Evolutionary conservation across 371 early-diverging fungal genomes (phyloP).

Genomic region (Quaeritorhiza haematococci): DNA sequence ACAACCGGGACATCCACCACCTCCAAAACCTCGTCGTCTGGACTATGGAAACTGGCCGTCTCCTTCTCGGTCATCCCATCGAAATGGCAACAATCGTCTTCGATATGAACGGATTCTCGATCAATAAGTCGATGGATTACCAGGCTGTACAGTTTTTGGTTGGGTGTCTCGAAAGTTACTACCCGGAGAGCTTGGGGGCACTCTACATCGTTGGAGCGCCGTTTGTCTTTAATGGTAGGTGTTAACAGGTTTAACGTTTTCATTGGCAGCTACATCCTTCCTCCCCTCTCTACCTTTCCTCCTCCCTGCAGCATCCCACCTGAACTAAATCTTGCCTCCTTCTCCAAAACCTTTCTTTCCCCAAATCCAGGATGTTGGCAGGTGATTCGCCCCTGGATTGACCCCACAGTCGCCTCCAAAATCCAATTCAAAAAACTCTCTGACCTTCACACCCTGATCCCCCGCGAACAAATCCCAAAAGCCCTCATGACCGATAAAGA

Average conservation of each 20-base stretch:
- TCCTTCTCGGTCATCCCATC: constrained; percentile 63
- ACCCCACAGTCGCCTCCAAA: constrained; percentile 87
- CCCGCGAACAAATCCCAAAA: neutral
- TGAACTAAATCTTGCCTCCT: neutral
- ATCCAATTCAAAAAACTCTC: constrained; percentile 70
- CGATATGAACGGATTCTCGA: constrained; percentile 74
- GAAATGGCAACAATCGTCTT: constrained; percentile 82
- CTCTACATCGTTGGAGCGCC: constrained; percentile 79
- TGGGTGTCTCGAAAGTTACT: constrained; percentile 59
- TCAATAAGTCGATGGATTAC: constrained; percentile 25
- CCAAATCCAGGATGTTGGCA: constrained; percentile 25
- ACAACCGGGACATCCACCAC: neutral
- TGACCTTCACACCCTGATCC: constrained; percentile 40
- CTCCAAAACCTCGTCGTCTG: constrained; percentile 11
- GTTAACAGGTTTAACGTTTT: neutral
- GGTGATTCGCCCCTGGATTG: constrained; percentile 53
- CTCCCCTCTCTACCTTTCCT: too few relatives aligned
- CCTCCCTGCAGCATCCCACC: too few relatives aligned
- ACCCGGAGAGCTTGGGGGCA: constrained; percentile 83
- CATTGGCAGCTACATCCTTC: too few relatives aligned
- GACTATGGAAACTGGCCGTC: constrained; percentile 75
- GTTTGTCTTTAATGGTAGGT: constrained; percentile 71
- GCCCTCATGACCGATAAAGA: too few relatives aligned
- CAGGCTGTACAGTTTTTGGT: neutral
- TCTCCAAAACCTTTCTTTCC: neutral